phyloP scores from a whole-genome alignment of 768 basidiomycete genomes.

The Mycena amicta region DNA sequence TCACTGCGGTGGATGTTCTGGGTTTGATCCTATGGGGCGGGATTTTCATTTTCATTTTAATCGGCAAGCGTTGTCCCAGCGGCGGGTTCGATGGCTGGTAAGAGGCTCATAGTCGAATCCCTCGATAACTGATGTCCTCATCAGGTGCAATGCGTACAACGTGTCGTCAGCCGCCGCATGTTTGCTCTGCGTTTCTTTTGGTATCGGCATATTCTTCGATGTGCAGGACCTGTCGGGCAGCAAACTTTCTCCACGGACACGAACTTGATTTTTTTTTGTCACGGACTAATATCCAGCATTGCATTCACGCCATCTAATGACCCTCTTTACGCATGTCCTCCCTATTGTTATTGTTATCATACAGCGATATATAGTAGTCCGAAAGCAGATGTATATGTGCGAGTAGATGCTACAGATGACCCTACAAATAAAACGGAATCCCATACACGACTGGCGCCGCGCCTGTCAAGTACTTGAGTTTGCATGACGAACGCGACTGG shows the following conservation, averaged over 20 bases:
- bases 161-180: constrained; percentile 64
- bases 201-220: constrained; percentile 61
- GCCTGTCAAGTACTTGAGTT: constrained; percentile 91
- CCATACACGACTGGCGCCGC: constrained; percentile 96
- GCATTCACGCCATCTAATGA: constrained; percentile 24
- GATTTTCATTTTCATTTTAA: constrained; percentile 60
- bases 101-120: too few species aligned
- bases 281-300: constrained; percentile 12
- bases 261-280: constrained; percentile 32
- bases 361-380: neutral
- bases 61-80: constrained; percentile 65
- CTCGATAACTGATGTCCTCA: too few species aligned
- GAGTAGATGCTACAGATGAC: constrained; percentile 1
- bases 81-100: constrained; percentile 68
- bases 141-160: constrained; percentile 77
- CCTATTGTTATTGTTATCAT: constrained; percentile 19
- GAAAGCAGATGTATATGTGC: constrained; percentile 1
- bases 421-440: constrained; percentile 83
- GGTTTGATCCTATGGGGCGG: constrained; percentile 57
- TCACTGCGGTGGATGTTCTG: constrained; percentile 50
- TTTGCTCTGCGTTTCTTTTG: constrained; percentile 57
- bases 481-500: constrained; percentile 76
- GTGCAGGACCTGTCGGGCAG: constrained; percentile 66
- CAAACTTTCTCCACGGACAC: constrained; percentile 64
- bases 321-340: constrained; percentile 12